Evolutionary conservation across 768 basidiomycete species (phyloP).

Genomic region (Tricholomella constricta): DNA sequence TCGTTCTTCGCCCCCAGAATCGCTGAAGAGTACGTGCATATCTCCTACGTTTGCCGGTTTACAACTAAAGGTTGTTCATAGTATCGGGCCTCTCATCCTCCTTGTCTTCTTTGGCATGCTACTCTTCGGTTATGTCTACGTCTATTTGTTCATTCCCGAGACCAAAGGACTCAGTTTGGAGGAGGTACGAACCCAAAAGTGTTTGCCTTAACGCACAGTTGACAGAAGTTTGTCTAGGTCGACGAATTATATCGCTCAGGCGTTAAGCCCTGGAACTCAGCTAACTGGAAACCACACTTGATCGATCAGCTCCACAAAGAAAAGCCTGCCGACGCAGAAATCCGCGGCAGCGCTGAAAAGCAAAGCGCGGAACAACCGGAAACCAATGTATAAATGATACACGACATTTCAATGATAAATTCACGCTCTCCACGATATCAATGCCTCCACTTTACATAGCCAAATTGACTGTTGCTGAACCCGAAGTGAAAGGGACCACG

Average conservation of each 20-base stretch:
- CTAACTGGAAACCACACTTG: slow-evolving; percentile 56
- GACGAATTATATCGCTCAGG: slow-evolving; percentile 75
- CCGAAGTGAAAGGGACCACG: slow-evolving; percentile 43
- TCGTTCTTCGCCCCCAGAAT: slow-evolving; percentile 74
- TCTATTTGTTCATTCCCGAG: slow-evolving; percentile 78
- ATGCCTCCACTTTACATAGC: slow-evolving; percentile 8
- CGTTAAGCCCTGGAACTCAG: slow-evolving; percentile 66
- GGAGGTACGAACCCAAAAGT: slow-evolving; percentile 44
- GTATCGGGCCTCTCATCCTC: slow-evolving; percentile 74
- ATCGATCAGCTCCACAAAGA: slow-evolving; percentile 42
- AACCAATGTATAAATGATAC: background rate
- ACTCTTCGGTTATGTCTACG: slow-evolving; percentile 67
- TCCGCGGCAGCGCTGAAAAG: slow-evolving; percentile 18
- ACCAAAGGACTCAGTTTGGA: slow-evolving; percentile 78
- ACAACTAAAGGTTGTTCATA: slow-evolving; percentile 15
- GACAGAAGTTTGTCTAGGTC: slow-evolving; percentile 41
- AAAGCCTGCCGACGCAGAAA: slow-evolving; percentile 14
- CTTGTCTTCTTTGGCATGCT: slow-evolving; percentile 79
- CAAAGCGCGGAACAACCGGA: slow-evolving; percentile 4
- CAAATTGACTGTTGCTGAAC: slow-evolving; percentile 38
- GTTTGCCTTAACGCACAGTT: background rate
- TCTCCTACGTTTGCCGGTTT: background rate
- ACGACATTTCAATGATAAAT: slow-evolving; percentile 4
- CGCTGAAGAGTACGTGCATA: slow-evolving; percentile 46
- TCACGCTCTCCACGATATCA: slow-evolving; percentile 1